Evolutionary conservation across 495 filamentous ascomycete species (phyloP).

Genomic region (Parachaetomium inaequale): DNA sequence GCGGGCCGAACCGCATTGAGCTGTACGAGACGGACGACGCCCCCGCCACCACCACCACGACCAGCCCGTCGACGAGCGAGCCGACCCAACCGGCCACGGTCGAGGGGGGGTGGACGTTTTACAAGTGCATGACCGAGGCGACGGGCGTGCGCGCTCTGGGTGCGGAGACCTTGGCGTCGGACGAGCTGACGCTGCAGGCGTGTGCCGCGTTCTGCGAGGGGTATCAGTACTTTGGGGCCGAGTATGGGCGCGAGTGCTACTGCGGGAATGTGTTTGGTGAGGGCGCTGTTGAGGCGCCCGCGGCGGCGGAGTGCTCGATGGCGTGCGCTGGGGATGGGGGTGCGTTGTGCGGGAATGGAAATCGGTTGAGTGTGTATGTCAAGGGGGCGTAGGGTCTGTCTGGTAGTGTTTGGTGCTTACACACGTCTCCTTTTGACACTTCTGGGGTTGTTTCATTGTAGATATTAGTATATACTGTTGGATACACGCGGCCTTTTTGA

Average conservation of each 20-base stretch:
- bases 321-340: conserved; percentile 36
- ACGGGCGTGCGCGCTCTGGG: conserved; percentile 28
- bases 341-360: conserved; percentile 41
- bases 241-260: conserved; percentile 39
- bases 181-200: conserved; percentile 38
- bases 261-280: conserved; percentile 37
- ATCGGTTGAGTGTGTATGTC: conserved; percentile 31
- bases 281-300: conserved; percentile 22
- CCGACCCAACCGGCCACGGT: conserved; percentile 27
- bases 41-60: neutral
- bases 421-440: too few species aligned
- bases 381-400: neutral
- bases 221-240: conserved; percentile 39
- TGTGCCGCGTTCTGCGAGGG: conserved; percentile 37
- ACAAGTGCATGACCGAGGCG: conserved; percentile 41
- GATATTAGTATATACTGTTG: neutral
- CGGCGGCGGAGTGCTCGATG: conserved; percentile 37
- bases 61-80: conserved; percentile 3
- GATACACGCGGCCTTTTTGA: too few species aligned
- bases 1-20: conserved; percentile 37
- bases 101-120: conserved; percentile 27
- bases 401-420: neutral
- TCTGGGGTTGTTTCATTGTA: neutral
- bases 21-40: conserved; percentile 31
- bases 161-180: conserved; percentile 13